Evolutionary conservation across 805 yeast genomes (phyloP), one percentile per base, ranked within the genome.

Genomic region (Priceomyces fermenticarens): DNA sequence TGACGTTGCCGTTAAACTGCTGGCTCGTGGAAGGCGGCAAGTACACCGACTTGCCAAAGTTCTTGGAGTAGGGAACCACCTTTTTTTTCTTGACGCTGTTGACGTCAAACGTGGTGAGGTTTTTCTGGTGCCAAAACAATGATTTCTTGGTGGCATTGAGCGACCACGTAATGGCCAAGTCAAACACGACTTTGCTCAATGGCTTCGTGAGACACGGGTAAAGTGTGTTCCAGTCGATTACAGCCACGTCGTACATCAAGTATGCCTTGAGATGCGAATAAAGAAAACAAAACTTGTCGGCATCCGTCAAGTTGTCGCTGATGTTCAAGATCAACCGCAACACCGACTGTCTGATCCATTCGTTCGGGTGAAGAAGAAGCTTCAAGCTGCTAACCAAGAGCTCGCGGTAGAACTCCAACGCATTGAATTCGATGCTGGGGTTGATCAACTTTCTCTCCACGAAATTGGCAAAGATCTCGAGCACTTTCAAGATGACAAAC

Each of bases 291-390:
- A 84, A 88, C 9, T 79, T 65, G 49, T 93, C 97, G 0, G 97
- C 93, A 15, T 80, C 71, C 10, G 84, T 71, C 17, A 89, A 59
- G 50, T 79, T 80, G 2, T 72, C 68, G 1, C 86, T 78, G 1
- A 87, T 74, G 0, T 84, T 73, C 2, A 85, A 66, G 1, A 89
- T 67, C 37, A 89, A 67, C 2, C 72, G 63, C 32, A 88, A 53
- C 0, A 85, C 77, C 2, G 84, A 75, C 47, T 86, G 88, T 30
- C 96, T 63, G 9, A 91, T 83, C 81, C 95, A 83, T 39, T 79
- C 84, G 58, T 88, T 90, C 0, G 98, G 98, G 55, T 90, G 97
- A 7, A 90, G 60, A 0, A 85, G 55, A 20, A 91, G 71, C 41
- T 80, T 78, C 2, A 81, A 64, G 0, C 67, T 59, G 40, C 50